Evolutionary conservation across 495 filamentous ascomycete species (phyloP).

Genomic region (Margaritispora aquatica): DNA sequence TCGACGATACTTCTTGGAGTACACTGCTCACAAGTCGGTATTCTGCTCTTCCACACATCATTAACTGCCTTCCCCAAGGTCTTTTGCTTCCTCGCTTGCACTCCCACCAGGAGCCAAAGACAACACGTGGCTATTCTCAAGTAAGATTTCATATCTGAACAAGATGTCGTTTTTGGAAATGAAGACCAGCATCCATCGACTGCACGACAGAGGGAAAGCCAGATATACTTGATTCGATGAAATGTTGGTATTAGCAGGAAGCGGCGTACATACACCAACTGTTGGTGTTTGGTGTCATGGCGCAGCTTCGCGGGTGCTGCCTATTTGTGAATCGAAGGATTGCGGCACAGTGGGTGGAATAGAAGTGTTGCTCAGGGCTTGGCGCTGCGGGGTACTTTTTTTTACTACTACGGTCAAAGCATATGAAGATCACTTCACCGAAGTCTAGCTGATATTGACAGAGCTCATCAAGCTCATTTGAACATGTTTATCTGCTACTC

Average conservation of each 20-base stretch:
- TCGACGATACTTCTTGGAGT: background rate
- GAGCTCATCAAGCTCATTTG: too few relatives aligned
- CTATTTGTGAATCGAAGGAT: background rate
- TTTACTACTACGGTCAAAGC: too few relatives aligned
- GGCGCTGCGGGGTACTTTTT: too few relatives aligned
- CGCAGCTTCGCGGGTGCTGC: background rate
- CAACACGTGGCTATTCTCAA: background rate
- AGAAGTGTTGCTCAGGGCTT: too few relatives aligned
- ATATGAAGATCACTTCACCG: too few relatives aligned
- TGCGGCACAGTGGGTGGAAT: too few relatives aligned
- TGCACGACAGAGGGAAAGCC: background rate
- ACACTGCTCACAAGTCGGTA: background rate
- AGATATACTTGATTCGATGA: background rate
- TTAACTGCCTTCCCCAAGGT: background rate
- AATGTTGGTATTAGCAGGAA: background rate
- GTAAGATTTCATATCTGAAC: background rate
- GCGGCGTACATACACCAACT: background rate
- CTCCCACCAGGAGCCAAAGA: background rate
- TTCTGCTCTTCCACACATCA: background rate
- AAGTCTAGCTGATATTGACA: too few relatives aligned
- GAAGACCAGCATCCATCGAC: background rate
- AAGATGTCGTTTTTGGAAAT: background rate
- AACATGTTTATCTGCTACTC: too few relatives aligned
- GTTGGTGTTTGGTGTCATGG: background rate
- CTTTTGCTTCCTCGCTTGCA: background rate